phyloP scores from a whole-genome alignment of 1,284 basidiomycete species.

The Chalciporus sp. region DNA sequence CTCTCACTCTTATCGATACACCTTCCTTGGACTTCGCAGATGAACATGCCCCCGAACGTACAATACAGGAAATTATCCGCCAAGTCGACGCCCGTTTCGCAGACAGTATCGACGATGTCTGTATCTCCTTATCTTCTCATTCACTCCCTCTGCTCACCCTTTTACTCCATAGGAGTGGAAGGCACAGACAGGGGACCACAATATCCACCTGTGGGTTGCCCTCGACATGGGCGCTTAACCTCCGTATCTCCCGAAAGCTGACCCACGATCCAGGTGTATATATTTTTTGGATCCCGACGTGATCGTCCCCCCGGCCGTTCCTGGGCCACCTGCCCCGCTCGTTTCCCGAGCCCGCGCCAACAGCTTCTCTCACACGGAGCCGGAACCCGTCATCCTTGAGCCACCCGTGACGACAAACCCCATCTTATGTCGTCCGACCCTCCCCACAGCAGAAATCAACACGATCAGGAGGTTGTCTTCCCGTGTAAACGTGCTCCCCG shows the following conservation, averaged over 20 bases:
- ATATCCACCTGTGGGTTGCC: slow-evolving; percentile 74
- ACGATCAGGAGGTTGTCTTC: slow-evolving; percentile 89
- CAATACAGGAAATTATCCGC: slow-evolving; percentile 62
- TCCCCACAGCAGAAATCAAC: slow-evolving; percentile 81
- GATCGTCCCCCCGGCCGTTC: slow-evolving; percentile 67
- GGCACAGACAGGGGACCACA: slow-evolving; percentile 66
- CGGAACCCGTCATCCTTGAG: slow-evolving; percentile 76
- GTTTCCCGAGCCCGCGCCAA: slow-evolving; percentile 64
- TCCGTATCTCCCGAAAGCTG: slow-evolving; percentile 21
- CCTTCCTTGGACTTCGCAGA: slow-evolving; percentile 73
- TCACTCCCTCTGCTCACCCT: slow-evolving; percentile 8
- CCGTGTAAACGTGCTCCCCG: slow-evolving; percentile 94
- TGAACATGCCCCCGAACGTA: slow-evolving; percentile 56
- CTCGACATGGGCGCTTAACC: slow-evolving; percentile 25
- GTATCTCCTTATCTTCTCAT: slow-evolving; percentile 37
- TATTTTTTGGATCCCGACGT: slow-evolving; percentile 80
- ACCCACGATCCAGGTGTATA: slow-evolving; percentile 57
- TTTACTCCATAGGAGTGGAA: slow-evolving; percentile 57
- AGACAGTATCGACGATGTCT: slow-evolving; percentile 70
- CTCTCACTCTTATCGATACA: slow-evolving; percentile 76
- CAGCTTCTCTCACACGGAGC: slow-evolving; percentile 68
- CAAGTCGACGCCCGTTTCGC: slow-evolving; percentile 67
- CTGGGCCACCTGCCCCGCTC: slow-evolving; percentile 61
- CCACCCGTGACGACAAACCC: slow-evolving; percentile 75
- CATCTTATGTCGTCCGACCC: slow-evolving; percentile 59